phyloP scores from a whole-genome alignment of 257 asterid species.

The Solanum lycopersicoides region DNA sequence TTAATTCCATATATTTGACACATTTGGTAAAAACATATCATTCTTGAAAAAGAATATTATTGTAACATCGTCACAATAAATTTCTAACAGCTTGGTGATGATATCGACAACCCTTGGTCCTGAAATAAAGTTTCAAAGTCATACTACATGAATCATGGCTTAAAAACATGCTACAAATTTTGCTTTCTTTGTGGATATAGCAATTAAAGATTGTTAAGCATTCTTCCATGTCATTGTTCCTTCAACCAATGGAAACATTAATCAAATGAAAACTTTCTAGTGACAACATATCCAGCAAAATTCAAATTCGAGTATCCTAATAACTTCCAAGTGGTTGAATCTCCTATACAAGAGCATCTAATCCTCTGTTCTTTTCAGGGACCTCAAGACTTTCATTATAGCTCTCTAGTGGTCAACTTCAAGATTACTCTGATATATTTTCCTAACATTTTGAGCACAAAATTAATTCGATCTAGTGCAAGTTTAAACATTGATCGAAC shows the following conservation, averaged over 20 bases:
- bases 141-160: neutral
- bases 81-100: neutral
- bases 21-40: neutral
- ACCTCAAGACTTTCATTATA: neutral
- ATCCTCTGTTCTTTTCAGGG: neutral
- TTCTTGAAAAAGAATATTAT: neutral
- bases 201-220: neutral
- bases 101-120: accelerated
- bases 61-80: no score
- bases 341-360: neutral
- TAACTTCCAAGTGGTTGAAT: neutral
- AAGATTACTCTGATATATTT: neutral
- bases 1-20: no score
- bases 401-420: neutral
- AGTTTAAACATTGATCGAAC: neutral
- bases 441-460: neutral
- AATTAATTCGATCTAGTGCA: no score
- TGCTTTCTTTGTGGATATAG: neutral
- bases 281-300: neutral
- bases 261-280: no score
- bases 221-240: neutral
- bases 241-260: neutral
- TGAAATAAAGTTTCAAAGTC: neutral
- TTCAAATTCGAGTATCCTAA: neutral
- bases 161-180: neutral